Conservation (phyloP, 148 eudicot genomes). For the Fagopyrum homotropicum region DNA sequence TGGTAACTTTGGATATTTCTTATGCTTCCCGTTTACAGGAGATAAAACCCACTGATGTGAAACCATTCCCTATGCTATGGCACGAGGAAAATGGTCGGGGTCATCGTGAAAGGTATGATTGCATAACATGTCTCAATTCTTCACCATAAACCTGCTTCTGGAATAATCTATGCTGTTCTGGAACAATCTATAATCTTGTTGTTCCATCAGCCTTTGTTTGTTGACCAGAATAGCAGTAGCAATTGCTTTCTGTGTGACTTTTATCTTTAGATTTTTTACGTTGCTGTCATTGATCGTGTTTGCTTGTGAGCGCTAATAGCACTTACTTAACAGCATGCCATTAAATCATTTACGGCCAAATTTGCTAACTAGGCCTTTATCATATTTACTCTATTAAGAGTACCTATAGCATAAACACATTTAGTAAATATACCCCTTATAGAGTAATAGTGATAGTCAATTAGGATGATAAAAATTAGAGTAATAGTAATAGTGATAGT, state of each 20-base stretch:
- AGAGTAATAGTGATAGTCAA: too few relatives aligned
- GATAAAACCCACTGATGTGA: slow-evolving; percentile 57
- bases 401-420: too few relatives aligned
- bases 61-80: slow-evolving; percentile 81
- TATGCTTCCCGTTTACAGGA: slow-evolving; percentile 27
- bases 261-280: background rate
- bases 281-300: too few relatives aligned
- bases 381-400: too few relatives aligned
- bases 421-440: too few relatives aligned
- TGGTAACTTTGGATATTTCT: background rate
- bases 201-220: too few relatives aligned
- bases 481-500: too few relatives aligned
- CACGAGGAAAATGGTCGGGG: slow-evolving; percentile 80
- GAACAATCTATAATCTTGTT: too few relatives aligned
- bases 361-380: too few relatives aligned
- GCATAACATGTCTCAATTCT: background rate
- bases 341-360: too few relatives aligned
- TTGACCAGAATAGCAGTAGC: too few relatives aligned
- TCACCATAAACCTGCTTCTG: background rate
- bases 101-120: slow-evolving; percentile 54
- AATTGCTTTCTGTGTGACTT: background rate
- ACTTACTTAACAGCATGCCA: background rate
- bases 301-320: background rate
- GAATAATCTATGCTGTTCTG: background rate
- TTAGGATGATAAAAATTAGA: too few relatives aligned